A percentile compares a stretch with the other conserved stretches of the same genome.
Conservation (phyloP, 23 red algal genomes). For the Gracilaria gracilis region DNA sequence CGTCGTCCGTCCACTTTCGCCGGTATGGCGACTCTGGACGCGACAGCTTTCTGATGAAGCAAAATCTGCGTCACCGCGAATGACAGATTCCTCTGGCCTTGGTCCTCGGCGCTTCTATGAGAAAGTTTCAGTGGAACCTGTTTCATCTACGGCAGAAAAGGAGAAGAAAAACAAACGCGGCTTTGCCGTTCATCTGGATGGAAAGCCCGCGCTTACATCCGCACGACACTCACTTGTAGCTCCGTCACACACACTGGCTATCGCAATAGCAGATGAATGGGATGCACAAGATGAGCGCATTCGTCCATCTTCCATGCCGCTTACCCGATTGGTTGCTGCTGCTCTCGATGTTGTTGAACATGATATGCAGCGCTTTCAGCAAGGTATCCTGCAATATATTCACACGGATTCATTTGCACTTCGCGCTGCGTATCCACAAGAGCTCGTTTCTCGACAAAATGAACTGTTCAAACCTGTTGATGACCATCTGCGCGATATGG, state of each 20-base stretch:
- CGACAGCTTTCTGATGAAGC: neutral
- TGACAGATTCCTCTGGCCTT: slow-evolving; percentile 79
- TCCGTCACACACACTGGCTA: slow-evolving; percentile 49
- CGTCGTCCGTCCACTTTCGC: neutral
- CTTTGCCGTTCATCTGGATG: slow-evolving; percentile 75
- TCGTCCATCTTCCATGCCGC: slow-evolving; percentile 81
- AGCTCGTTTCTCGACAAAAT: slow-evolving; percentile 70
- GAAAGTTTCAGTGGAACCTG: slow-evolving; percentile 33
- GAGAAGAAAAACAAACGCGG: neutral
- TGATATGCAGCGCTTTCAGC: slow-evolving; percentile 41
- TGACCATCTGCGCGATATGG: slow-evolving; percentile 14
- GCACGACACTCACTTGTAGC: slow-evolving; percentile 50
- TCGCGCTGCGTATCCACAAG: slow-evolving; percentile 63
- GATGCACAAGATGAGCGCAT: slow-evolving; percentile 75
- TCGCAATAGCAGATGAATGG: slow-evolving; percentile 88
- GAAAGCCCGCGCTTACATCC: slow-evolving; percentile 62
- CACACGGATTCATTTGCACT: slow-evolving; percentile 73
- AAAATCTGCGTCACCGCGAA: slow-evolving; percentile 1
- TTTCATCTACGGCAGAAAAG: neutral
- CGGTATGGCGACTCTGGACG: neutral
- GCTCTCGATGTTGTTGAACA: slow-evolving; percentile 65
- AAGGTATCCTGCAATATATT: slow-evolving; percentile 51
- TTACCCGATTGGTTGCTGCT: slow-evolving; percentile 66
- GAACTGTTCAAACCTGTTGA: slow-evolving; percentile 63
- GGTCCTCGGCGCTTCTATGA: slow-evolving; percentile 85